These are phyloP conservation scores for Plenodomus tracheiphilus DNA, from an alignment of 2,329 filamentous ascomycete genomes.

Conservation along the genomic window DNA sequence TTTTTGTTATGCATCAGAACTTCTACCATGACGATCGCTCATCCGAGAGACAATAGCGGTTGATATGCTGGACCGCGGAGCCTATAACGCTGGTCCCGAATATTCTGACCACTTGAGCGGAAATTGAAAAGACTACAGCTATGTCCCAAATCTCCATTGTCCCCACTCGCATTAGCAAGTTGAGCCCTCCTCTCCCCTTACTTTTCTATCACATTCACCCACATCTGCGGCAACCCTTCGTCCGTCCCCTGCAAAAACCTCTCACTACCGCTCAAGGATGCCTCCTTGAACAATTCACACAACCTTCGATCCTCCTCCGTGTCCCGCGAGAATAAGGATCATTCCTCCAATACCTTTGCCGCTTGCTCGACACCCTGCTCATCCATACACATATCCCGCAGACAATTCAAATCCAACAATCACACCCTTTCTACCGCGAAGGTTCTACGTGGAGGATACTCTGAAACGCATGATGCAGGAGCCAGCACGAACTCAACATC, in stretches of 20 bases:
- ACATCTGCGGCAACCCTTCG: too few species aligned
- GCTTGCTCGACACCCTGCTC: constrained; percentile 47
- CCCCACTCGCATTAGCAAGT: background rate
- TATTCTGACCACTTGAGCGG: too few species aligned
- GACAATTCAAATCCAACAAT: constrained; percentile 62
- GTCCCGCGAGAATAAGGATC: constrained; percentile 53
- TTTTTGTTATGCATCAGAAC: too few species aligned
- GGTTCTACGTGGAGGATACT: too few species aligned
- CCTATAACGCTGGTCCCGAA: too few species aligned
- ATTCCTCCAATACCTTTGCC: constrained; percentile 51
- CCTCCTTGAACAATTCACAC: constrained; percentile 3
- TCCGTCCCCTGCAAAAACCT: too few species aligned
- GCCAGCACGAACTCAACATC: constrained; percentile 56
- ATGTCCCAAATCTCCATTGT: too few species aligned
- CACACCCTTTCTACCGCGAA: too few species aligned
- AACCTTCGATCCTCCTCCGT: background rate
- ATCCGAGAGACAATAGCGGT: too few species aligned
- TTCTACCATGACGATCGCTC: too few species aligned
- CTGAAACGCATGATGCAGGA: background rate
- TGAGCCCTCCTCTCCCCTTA: background rate
- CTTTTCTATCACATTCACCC: background rate
- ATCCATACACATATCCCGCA: constrained; percentile 56
- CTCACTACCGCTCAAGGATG: constrained; percentile 1
- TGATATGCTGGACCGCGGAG: too few species aligned
- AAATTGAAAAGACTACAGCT: too few species aligned